These are phyloP conservation scores for Petrea volubilis DNA, from an alignment of 257 asterid species.

Conservation along the genomic window DNA sequence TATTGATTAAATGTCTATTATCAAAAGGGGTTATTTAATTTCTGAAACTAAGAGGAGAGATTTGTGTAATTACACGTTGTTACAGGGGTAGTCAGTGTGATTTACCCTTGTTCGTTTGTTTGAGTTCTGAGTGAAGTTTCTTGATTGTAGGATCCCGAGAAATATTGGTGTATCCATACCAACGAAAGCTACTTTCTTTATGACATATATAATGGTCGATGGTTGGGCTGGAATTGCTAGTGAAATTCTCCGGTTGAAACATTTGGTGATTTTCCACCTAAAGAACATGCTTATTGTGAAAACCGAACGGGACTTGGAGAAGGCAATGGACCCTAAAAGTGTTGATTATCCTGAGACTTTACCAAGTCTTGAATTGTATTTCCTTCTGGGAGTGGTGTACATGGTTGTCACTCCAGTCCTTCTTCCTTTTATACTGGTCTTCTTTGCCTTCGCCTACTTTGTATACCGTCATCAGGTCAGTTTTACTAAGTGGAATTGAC, in stretches of 20 bases:
- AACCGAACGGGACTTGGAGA: conserved; percentile 80
- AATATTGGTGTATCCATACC: conserved; percentile 94
- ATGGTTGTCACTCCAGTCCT: conserved; percentile 90
- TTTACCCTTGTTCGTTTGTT: background rate
- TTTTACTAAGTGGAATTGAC: background rate
- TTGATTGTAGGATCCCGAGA: conserved; percentile 72
- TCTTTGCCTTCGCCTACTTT: conserved; percentile 86
- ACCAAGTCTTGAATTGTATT: conserved; percentile 82
- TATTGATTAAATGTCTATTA: too few species aligned
- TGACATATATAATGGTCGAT: conserved; percentile 86
- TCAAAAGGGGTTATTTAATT: too few species aligned
- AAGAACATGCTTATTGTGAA: conserved; percentile 78
- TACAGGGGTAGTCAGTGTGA: too few species aligned
- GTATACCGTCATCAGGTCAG: conserved; percentile 98
- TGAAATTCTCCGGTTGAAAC: conserved; percentile 84
- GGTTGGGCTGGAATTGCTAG: conserved; percentile 98
- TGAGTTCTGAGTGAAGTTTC: conserved; percentile 9
- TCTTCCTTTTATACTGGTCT: conserved; percentile 84
- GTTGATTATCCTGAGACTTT: conserved; percentile 82
- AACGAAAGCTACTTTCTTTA: conserved; percentile 91
- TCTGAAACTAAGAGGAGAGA: too few species aligned
- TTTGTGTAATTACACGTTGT: too few species aligned
- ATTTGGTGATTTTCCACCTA: conserved; percentile 69
- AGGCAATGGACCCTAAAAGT: conserved; percentile 79
- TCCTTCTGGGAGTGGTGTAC: conserved; percentile 85